Evolutionary conservation across 140 eudicot genomes (phyloP).

Genomic region (Flaveria floridana): DNA sequence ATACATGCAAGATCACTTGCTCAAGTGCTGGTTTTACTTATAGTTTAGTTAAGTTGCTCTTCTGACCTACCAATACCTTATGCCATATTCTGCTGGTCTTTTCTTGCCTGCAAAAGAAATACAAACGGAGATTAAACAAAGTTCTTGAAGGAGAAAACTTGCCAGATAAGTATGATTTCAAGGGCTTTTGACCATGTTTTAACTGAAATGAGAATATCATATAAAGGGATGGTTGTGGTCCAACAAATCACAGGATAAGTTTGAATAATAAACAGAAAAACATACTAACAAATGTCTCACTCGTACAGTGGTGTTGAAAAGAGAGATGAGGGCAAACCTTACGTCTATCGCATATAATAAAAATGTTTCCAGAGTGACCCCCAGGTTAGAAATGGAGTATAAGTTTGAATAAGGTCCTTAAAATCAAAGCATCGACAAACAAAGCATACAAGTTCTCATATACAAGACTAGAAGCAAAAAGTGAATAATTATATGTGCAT

Average conservation of each 20-base stretch:
- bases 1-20: too few relatives aligned
- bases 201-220: too few relatives aligned
- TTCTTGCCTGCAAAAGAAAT: not conserved
- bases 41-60: too few relatives aligned
- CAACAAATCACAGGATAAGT: too few relatives aligned
- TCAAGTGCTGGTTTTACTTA: too few relatives aligned
- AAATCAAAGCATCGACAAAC: not conserved
- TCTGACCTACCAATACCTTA: not conserved
- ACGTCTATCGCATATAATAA: too few relatives aligned
- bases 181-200: not conserved
- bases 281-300: too few relatives aligned
- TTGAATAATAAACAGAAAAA: too few relatives aligned
- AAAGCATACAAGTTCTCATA: conserved; percentile 2
- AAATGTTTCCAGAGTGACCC: too few relatives aligned
- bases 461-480: not conserved
- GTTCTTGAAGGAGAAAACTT: not conserved
- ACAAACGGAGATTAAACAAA: not conserved
- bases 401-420: not conserved
- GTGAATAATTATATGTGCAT: conserved; percentile 7
- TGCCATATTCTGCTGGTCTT: not conserved
- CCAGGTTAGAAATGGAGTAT: not conserved
- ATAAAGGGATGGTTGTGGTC: too few relatives aligned
- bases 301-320: too few relatives aligned
- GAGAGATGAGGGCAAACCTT: too few relatives aligned
- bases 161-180: not conserved